Evolutionary conservation across 2,329 filamentous ascomycete genomes (phyloP), one percentile per base, ranked within the genome.

Genomic region (Aspergillaceae sp.): DNA sequence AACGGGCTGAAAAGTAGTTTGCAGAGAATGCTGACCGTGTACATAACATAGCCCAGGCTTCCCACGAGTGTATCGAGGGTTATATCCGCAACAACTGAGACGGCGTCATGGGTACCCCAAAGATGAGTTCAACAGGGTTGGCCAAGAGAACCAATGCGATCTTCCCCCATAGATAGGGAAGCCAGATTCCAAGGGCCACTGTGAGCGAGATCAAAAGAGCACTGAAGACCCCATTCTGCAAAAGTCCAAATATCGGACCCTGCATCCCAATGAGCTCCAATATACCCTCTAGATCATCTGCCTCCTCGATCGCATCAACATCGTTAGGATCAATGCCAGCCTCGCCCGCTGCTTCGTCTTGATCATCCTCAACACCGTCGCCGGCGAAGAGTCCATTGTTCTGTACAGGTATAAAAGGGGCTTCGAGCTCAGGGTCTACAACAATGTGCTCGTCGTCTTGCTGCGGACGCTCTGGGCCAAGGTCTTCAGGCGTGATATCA

Each of bases 191-290:
- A 48, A 86, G 73, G 44, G 88, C 84, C 37, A 98, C 82, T 9
- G 90, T 94, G 43, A 91, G 79, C 1, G 87, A 86, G 9, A 98
- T 88, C 29, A 98, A 76, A 40, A 97, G 84, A 5, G 86, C 84
- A 62, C 91, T 95, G 66, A 98, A 98, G 10, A 96, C 82, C 46
- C 87, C 89, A 56, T 98, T 98, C 60, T 98, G 92, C 55, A 97
- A 82, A 4, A 98, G 77, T 2, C 88, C 89, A 9, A 85, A 84
- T 3, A 98, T 75, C 0, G 92, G 92, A 0, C 92, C 92, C 59
- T 94, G 87, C 86, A 98, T 94, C 34, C 92, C 92, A 48, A 98
- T 85, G 10, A 98, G 79, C 64, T 98, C 92, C 73, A 98, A 82
- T 44, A 98, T 87, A 0, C 92, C 92, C 63, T 98, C 92, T 10